These are phyloP conservation scores for Alternaria panax DNA, from an alignment of 2,329 filamentous ascomycete species.

Conservation along the genomic window DNA sequence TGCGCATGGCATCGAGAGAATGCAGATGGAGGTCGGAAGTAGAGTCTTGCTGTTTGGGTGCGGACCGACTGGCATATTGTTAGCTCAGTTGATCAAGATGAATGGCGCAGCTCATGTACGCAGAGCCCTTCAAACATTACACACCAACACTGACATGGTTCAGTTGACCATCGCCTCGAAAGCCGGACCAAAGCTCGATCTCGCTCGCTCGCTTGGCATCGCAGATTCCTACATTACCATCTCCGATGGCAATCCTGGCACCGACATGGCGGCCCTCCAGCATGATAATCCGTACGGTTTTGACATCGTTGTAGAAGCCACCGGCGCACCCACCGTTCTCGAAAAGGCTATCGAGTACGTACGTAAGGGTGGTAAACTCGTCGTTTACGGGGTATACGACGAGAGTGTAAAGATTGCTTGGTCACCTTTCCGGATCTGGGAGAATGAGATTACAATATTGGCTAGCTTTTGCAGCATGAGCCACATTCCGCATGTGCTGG, in stretches of 20 bases:
- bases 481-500: slow-evolving; percentile 36
- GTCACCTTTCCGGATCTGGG: slow-evolving; percentile 74
- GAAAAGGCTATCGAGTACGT: slow-evolving; percentile 76
- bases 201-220: slow-evolving; percentile 61
- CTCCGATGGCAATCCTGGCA: slow-evolving; percentile 32
- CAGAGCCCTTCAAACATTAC: not conserved
- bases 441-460: slow-evolving; percentile 74
- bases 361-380: slow-evolving; percentile 73
- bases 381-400: slow-evolving; percentile 76
- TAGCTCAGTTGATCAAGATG: slow-evolving; percentile 68
- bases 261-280: slow-evolving; percentile 68
- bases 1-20: slow-evolving; percentile 74
- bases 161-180: slow-evolving; percentile 72
- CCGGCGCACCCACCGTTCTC: slow-evolving; percentile 72
- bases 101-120: slow-evolving; percentile 70
- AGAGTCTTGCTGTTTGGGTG: slow-evolving; percentile 71
- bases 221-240: slow-evolving; percentile 59
- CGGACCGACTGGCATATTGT: slow-evolving; percentile 70
- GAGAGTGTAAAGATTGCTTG: slow-evolving; percentile 69
- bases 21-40: slow-evolving; percentile 70
- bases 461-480: slow-evolving; percentile 73
- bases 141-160: not conserved
- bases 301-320: slow-evolving; percentile 76
- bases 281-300: slow-evolving; percentile 74
- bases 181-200: slow-evolving; percentile 72